phyloP scores from a whole-genome alignment of 2,329 filamentous ascomycete genomes.

The Epichloe festucae region DNA sequence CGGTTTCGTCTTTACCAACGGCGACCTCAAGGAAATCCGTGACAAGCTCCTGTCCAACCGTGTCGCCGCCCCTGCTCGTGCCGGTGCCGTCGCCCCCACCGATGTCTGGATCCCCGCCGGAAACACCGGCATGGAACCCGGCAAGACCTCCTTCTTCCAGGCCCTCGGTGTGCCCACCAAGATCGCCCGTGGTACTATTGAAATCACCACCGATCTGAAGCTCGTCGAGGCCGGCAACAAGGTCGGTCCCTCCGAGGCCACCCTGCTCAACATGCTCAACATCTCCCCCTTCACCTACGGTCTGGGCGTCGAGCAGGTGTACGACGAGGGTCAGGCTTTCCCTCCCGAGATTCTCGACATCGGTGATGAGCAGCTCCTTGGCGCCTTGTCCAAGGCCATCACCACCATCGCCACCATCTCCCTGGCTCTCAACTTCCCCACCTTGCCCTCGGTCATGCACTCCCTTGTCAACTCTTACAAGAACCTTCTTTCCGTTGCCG shows the following conservation, averaged over 20 bases:
- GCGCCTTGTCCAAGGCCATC: slow-evolving; percentile 68
- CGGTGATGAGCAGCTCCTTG: slow-evolving; percentile 84
- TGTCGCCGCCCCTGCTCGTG: slow-evolving; percentile 94
- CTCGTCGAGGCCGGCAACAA: slow-evolving; percentile 85
- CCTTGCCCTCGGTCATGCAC: slow-evolving; percentile 91
- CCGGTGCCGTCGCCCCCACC: slow-evolving; percentile 83
- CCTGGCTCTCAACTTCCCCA: slow-evolving; percentile 88
- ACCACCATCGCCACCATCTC: slow-evolving; percentile 81
- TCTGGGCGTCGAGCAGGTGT: slow-evolving; percentile 92
- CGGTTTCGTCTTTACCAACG: slow-evolving; percentile 99
- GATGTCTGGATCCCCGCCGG: slow-evolving; percentile 95
- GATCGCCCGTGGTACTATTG: slow-evolving; percentile 99
- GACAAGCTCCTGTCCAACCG: slow-evolving; percentile 94
- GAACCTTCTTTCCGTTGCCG: slow-evolving; percentile 80
- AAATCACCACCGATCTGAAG: slow-evolving; percentile 97
- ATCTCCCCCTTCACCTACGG: slow-evolving; percentile 99
- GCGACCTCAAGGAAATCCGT: slow-evolving; percentile 80
- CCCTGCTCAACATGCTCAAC: slow-evolving; percentile 98
- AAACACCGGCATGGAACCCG: slow-evolving; percentile 99
- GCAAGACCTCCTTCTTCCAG: slow-evolving; percentile 99
- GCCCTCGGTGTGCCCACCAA: slow-evolving; percentile 99
- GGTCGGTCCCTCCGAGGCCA: slow-evolving; percentile 98
- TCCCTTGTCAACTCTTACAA: slow-evolving; percentile 96
- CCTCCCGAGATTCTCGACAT: slow-evolving; percentile 78
- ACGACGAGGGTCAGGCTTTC: slow-evolving; percentile 95